A percentile compares a stretch with the other conserved stretches of the same genome.
Conservation (phyloP, 371 early-diverging fungal genomes). For the Lichtheimia ornata region DNA sequence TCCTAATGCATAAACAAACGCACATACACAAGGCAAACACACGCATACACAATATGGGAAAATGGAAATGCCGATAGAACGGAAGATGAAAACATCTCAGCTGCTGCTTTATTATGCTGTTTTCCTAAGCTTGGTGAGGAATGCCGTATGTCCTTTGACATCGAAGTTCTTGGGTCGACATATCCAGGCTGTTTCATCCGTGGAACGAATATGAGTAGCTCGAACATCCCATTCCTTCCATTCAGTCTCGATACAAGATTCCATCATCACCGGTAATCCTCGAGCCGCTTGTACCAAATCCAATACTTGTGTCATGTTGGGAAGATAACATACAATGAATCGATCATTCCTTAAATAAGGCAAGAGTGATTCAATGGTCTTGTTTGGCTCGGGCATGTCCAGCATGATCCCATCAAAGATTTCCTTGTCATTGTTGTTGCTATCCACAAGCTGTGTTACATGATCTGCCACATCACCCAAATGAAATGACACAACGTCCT, state of each 20-base stretch:
- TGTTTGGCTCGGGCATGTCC: slow-evolving; percentile 73
- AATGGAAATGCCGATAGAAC: no score
- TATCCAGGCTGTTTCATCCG: slow-evolving; percentile 48
- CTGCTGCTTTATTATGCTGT: background rate
- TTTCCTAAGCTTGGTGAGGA: slow-evolving; percentile 62
- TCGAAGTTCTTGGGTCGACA: slow-evolving; percentile 63
- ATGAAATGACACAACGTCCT: slow-evolving; percentile 49
- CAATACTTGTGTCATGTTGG: slow-evolving; percentile 78
- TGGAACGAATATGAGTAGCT: slow-evolving; percentile 59
- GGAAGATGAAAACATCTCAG: no score
- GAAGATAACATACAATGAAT: slow-evolving; percentile 70
- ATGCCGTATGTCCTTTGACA: slow-evolving; percentile 66
- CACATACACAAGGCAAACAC: no score
- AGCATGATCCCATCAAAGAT: slow-evolving; percentile 67
- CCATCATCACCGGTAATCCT: slow-evolving; percentile 54
- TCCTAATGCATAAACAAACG: no score
- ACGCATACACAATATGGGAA: no score
- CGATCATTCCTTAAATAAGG: slow-evolving; percentile 64
- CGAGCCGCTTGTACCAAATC: slow-evolving; percentile 52
- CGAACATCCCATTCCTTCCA: slow-evolving; percentile 77
- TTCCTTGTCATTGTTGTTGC: background rate
- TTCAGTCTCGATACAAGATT: slow-evolving; percentile 63
- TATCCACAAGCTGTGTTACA: background rate
- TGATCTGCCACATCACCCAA: slow-evolving; percentile 48
- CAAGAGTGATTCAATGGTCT: slow-evolving; percentile 46